Percentiles rank a stretch among this genome's conserved stretches.
phyloP scores from a whole-genome alignment of 2,329 filamentous ascomycete genomes.

The Pezizomycotina sp. region DNA sequence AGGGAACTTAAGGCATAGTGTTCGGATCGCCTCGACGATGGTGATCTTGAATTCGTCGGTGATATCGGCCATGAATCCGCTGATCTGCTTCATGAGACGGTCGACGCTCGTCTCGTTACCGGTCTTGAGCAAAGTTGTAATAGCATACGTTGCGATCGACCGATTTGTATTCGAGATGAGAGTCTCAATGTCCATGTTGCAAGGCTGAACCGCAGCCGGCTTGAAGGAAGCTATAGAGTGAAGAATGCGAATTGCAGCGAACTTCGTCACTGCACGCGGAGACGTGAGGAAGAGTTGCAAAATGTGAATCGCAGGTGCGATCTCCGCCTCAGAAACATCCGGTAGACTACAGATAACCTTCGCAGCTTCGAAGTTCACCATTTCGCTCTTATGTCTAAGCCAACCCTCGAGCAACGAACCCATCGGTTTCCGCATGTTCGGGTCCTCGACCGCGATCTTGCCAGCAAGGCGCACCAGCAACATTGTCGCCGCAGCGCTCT shows the following conservation, averaged over 20 bases:
- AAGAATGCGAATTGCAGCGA: slow-evolving; percentile 86
- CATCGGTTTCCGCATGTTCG: slow-evolving; percentile 81
- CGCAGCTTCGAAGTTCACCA: slow-evolving; percentile 98
- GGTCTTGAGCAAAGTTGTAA: slow-evolving; percentile 94
- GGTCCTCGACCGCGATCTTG: slow-evolving; percentile 85
- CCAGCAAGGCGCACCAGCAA: slow-evolving; percentile 85
- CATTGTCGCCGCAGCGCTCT: slow-evolving; percentile 82
- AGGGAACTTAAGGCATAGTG: slow-evolving; percentile 91
- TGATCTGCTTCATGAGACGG: slow-evolving; percentile 95
- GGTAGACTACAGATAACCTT: slow-evolving; percentile 94
- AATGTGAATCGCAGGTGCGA: slow-evolving; percentile 81
- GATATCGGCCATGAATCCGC: slow-evolving; percentile 95
- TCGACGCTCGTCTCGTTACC: slow-evolving; percentile 96
- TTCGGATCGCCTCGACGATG: slow-evolving; percentile 96
- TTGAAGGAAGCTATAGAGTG: slow-evolving; percentile 96
- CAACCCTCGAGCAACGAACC: slow-evolving; percentile 91
- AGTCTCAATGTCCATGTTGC: slow-evolving; percentile 93
- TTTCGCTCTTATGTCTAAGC: slow-evolving; percentile 96
- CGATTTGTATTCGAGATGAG: slow-evolving; percentile 94
- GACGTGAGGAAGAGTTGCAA: slow-evolving; percentile 94
- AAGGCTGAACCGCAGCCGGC: slow-evolving; percentile 74
- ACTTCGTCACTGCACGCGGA: slow-evolving; percentile 88
- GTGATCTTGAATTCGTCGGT: slow-evolving; percentile 99
- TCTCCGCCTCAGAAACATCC: slow-evolving; percentile 81
- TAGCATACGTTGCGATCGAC: slow-evolving; percentile 94